Evolutionary conservation across 2,329 filamentous ascomycete species (phyloP).

Genomic region (Xylaria sp.): DNA sequence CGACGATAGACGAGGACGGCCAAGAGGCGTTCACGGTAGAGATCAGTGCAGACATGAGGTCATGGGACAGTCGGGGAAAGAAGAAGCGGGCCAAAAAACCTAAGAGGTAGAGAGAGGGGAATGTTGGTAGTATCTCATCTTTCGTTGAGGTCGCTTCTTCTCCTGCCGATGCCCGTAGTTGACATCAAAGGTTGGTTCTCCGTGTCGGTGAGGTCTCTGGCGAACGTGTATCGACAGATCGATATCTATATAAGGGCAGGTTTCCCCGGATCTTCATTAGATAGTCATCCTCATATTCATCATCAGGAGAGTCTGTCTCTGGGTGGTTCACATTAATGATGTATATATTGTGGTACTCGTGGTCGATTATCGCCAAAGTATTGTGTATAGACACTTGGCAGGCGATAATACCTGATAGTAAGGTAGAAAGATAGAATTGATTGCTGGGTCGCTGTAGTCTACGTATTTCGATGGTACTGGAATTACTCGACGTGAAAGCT

Average conservation of each 20-base stretch:
- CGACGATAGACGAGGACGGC: not conserved
- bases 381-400: not conserved
- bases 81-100: not conserved
- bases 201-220: not conserved
- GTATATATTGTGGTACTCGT: not conserved
- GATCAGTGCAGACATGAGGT: not conserved
- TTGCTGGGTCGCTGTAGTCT: no score
- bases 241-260: not conserved
- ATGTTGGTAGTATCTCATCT: not conserved
- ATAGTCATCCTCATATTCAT: not conserved
- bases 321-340: not conserved
- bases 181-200: not conserved
- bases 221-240: not conserved
- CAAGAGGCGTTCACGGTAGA: not conserved
- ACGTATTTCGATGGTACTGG: no score
- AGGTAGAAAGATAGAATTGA: not conserved
- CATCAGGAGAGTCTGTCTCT: not conserved
- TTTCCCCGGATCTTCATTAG: not conserved
- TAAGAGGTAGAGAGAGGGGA: not conserved
- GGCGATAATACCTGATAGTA: not conserved
- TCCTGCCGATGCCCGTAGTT: not conserved
- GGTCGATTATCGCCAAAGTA: not conserved
- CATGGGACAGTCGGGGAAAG: not conserved
- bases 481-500: no score
- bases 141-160: not conserved